Evolutionary conservation across 345 rosid genomes (phyloP), one percentile per base, ranked within the genome.

Genomic region (Citrus australasica): DNA sequence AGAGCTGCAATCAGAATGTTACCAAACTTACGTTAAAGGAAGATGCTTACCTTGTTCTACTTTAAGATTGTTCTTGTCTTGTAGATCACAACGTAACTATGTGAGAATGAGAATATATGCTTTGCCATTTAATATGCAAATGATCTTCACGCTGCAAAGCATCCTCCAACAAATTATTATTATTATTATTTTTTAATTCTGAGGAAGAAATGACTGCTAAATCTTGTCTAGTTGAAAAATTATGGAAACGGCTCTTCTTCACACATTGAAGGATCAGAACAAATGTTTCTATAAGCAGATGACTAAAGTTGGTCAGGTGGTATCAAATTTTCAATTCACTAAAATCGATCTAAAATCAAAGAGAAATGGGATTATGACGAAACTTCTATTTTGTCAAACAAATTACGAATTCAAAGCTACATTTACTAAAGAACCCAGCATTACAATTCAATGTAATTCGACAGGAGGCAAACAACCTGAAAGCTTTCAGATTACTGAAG

Each of bases 1-100:
- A 9, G 73, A 79, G 79, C 83, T 76, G 63, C 83, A 83, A 83
- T 35, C 78, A 69, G 85, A 68, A 76, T 79, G 85, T 79, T 56
- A 42, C 53, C 64, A 55, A 71, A 67, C 40, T 58, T 5, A 48
- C 60, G 75, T 48, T 33, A 67, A 61, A 67, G 67, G 30, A 63
- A 76, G 81, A 76, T 67, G 76, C 78, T 62, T 55, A 27, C 76
- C 75, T 53, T 74, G 75, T 74, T 70, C 72, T 22, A 25, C 82
- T 75, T 82, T 70, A 35, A 56, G 28, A 37, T 65, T 24, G 30
- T 76, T 72, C 67, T 79, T n/a, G 4, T 72, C 32, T 72, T 22
- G 6, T 32, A 1, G 56, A 65, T 73, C 19, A 48, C 30, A 48
- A 17, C 32, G 7, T 24, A 35, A 24, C 55, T 55, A 35, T 66